phyloP scores from a whole-genome alignment of 1,284 basidiomycete genomes.

The Heterobasidion annosum region DNA sequence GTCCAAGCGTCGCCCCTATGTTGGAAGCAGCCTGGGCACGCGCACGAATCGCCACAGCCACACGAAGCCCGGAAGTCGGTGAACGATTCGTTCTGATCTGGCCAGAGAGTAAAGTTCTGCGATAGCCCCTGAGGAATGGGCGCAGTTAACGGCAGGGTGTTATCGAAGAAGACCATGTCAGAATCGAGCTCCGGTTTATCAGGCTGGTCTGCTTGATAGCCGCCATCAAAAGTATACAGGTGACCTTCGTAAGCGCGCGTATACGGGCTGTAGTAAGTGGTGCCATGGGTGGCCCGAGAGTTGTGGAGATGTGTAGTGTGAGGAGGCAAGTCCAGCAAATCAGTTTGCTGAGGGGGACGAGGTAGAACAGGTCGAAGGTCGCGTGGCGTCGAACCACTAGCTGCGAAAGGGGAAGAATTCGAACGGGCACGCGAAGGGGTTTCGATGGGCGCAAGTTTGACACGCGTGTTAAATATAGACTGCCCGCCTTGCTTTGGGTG shows the following conservation, averaged over 20 bases:
- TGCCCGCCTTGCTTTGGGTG: slow-evolving; percentile 4
- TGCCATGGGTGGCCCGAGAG: slow-evolving; percentile 26
- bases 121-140: background rate
- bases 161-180: background rate
- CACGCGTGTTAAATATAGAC: slow-evolving; percentile 3
- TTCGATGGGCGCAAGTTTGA: slow-evolving; percentile 16
- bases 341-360: slow-evolving; percentile 20
- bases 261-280: slow-evolving; percentile 48
- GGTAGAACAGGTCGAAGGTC: slow-evolving; percentile 25
- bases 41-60: slow-evolving; percentile 43
- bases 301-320: slow-evolving; percentile 11
- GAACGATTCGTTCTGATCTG: slow-evolving; percentile 2
- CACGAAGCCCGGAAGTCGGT: slow-evolving; percentile 26
- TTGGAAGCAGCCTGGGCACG: slow-evolving; percentile 42
- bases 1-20: slow-evolving; percentile 30
- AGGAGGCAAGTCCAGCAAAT: background rate
- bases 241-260: slow-evolving; percentile 45
- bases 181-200: background rate
- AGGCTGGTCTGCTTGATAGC: background rate
- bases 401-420: slow-evolving; percentile 13
- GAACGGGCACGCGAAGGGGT: slow-evolving; percentile 11
- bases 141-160: background rate
- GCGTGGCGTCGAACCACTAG: background rate
- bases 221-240: slow-evolving; percentile 5
- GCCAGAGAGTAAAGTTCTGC: slow-evolving; percentile 2